Conservation (phyloP, 2,329 filamentous ascomycete species). For the Colletotrichum agaves region DNA sequence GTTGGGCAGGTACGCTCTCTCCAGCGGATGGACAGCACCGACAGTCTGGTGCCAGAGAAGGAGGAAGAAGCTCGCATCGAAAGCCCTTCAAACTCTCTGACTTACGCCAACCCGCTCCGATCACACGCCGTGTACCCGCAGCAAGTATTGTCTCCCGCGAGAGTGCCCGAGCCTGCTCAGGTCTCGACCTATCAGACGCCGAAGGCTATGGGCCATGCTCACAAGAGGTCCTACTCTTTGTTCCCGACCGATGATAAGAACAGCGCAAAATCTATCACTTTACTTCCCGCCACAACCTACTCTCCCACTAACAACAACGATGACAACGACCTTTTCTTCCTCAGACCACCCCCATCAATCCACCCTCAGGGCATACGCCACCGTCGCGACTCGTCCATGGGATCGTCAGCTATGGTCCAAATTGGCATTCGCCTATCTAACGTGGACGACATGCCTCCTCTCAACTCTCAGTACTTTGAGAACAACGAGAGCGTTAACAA, state of each 20-base stretch:
- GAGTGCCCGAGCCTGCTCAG: slow-evolving; percentile 30
- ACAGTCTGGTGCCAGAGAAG: slow-evolving; percentile 48
- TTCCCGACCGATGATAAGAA: slow-evolving; percentile 48
- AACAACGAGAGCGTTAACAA: slow-evolving; percentile 52
- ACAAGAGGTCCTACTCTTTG: slow-evolving; percentile 53
- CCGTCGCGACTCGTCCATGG: slow-evolving; percentile 69
- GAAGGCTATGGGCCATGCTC: slow-evolving; percentile 42
- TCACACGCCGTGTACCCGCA: slow-evolving; percentile 47
- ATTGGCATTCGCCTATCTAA: slow-evolving; percentile 76
- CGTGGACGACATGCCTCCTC: slow-evolving; percentile 59
- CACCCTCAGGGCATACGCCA: slow-evolving; percentile 53
- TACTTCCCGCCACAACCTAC: slow-evolving; percentile 62
- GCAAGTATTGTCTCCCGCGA: slow-evolving; percentile 16
- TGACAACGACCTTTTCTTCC: slow-evolving; percentile 21
- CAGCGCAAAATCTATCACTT: slow-evolving; percentile 47
- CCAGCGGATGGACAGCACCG: slow-evolving; percentile 48
- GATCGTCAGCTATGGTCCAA: slow-evolving; percentile 75
- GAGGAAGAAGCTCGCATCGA: slow-evolving; percentile 46
- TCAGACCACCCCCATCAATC: slow-evolving; percentile 36
- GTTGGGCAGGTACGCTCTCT: slow-evolving; percentile 44
- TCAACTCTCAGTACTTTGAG: slow-evolving; percentile 45
- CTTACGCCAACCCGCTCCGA: slow-evolving; percentile 44
- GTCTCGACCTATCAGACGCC: slow-evolving; percentile 37
- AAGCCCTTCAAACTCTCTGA: slow-evolving; percentile 40
- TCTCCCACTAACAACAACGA: slow-evolving; percentile 38